Conservation (phyloP, 2,329 filamentous ascomycete genomes). For the Ophiostoma quercus region DNA sequence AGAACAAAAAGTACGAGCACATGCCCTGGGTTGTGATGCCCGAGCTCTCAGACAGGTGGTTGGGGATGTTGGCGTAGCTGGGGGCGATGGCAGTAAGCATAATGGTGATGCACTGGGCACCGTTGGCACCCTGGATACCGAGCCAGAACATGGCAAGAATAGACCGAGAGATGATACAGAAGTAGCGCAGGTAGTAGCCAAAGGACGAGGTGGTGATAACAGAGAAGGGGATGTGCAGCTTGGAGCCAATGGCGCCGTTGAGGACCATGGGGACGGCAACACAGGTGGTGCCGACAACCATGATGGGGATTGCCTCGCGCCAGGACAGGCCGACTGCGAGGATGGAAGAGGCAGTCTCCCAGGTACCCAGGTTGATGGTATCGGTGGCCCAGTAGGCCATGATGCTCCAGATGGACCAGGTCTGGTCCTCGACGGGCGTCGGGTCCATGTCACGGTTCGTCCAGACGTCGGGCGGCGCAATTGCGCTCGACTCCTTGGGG, state of each 20-base stretch:
- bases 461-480: conserved; percentile 34
- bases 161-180: conserved; percentile 39
- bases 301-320: conserved; percentile 46
- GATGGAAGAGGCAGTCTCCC: conserved; percentile 30
- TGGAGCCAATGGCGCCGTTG: conserved; percentile 45
- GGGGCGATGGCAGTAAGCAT: conserved; percentile 35
- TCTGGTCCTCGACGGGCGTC: conserved; percentile 36
- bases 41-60: conserved; percentile 34
- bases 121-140: conserved; percentile 46
- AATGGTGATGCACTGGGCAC: conserved; percentile 30
- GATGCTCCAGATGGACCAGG: conserved; percentile 32
- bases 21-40: conserved; percentile 39
- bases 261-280: conserved; percentile 50
- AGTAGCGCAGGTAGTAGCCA: conserved; percentile 44
- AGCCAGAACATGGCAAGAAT: conserved; percentile 41
- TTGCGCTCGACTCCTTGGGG: conserved; percentile 33
- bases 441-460: conserved; percentile 36
- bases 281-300: conserved; percentile 55
- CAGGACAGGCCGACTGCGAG: conserved; percentile 30
- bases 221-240: conserved; percentile 46
- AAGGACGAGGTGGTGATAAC: conserved; percentile 43
- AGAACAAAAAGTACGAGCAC: conserved; percentile 38
- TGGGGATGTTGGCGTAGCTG: conserved; percentile 36
- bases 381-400: conserved; percentile 32
- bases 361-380: conserved; percentile 31